These are phyloP conservation scores for Ustilago loliicola DNA, from an alignment of 1,284 basidiomycete species.

Conservation along the genomic window DNA sequence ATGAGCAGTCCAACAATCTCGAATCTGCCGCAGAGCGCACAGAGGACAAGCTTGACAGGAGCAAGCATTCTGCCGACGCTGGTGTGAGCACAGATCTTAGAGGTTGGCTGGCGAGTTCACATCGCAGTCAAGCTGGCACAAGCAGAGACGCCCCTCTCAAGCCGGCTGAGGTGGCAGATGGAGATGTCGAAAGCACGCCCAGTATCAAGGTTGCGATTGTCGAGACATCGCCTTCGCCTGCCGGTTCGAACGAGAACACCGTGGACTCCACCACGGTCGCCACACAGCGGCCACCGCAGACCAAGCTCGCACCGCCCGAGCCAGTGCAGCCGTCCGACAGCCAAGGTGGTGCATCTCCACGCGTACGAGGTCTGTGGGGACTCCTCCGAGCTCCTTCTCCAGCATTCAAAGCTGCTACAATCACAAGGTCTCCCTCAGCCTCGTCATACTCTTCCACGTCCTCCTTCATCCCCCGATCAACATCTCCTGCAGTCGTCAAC, in stretches of 20 bases:
- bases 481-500: not conserved
- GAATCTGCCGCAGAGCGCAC: too few species aligned
- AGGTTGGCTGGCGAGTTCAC: not conserved
- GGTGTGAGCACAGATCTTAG: not conserved
- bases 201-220: slow-evolving; percentile 9
- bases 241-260: slow-evolving; percentile 1
- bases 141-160: not conserved
- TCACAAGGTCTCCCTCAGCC: slow-evolving; percentile 6
- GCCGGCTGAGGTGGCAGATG: not conserved
- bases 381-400: slow-evolving; percentile 21
- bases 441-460: slow-evolving; percentile 19
- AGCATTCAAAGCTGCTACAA: not conserved
- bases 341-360: slow-evolving; percentile 3
- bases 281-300: not conserved
- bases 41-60: not conserved
- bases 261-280: not conserved
- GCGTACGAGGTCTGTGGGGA: slow-evolving; percentile 16
- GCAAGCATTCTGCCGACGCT: not conserved
- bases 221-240: not conserved
- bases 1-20: not conserved
- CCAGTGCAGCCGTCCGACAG: not conserved
- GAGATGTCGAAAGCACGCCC: not conserved
- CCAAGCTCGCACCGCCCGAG: slow-evolving; percentile 1
- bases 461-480: slow-evolving; percentile 8
- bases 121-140: not conserved